These are phyloP conservation scores for Neonectria punicea DNA, from an alignment of 2,329 filamentous ascomycete genomes.

Conservation along the genomic window DNA sequence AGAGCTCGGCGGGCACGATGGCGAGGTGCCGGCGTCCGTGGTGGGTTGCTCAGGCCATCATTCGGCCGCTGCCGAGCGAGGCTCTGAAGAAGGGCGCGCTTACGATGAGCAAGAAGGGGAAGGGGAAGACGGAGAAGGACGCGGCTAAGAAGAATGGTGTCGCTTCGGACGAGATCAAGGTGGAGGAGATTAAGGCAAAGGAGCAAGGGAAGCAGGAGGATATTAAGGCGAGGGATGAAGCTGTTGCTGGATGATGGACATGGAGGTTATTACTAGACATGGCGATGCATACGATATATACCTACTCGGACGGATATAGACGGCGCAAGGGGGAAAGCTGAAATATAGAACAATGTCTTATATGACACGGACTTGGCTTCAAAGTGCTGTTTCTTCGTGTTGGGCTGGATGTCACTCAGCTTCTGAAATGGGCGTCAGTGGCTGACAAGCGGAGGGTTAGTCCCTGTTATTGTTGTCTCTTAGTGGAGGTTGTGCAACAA, in stretches of 20 bases:
- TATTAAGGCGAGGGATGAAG: constrained; percentile 39
- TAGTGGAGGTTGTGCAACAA: background rate
- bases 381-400: background rate
- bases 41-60: constrained; percentile 91
- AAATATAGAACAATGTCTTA: background rate
- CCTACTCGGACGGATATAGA: constrained; percentile 21
- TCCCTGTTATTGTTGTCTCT: background rate
- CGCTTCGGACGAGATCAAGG: constrained; percentile 37
- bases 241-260: constrained; percentile 38
- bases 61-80: constrained; percentile 87
- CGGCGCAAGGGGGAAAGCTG: constrained; percentile 22
- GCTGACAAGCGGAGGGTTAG: background rate
- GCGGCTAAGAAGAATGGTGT: constrained; percentile 48
- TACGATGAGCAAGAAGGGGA: constrained; percentile 76
- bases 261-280: background rate
- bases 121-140: constrained; percentile 45
- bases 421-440: background rate
- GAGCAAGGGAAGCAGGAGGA: constrained; percentile 39
- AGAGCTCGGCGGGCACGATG: constrained; percentile 75
- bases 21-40: constrained; percentile 82
- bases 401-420: background rate
- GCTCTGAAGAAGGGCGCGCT: constrained; percentile 85
- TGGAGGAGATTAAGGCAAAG: constrained; percentile 39
- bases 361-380: background rate
- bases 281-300: background rate